Conservation (phyloP, 108 stramenopile genomes). For the Epithemia pelagica region DNA sequence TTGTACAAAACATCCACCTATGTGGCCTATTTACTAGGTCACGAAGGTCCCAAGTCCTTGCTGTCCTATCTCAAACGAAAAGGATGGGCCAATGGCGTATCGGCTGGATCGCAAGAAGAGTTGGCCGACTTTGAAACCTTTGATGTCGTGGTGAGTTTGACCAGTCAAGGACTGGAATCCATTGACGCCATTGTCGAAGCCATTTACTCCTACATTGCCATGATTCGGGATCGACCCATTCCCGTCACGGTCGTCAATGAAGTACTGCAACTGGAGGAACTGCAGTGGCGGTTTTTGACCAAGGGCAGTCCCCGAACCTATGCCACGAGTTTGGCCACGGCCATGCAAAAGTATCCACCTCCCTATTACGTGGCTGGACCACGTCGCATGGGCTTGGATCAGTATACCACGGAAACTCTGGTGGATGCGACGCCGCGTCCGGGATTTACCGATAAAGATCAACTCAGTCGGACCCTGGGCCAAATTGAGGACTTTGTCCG, state of each 20-base stretch:
- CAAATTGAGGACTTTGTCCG: constrained; percentile 31
- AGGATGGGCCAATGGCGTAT: constrained; percentile 75
- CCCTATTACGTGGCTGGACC: constrained; percentile 67
- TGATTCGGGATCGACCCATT: constrained; percentile 45
- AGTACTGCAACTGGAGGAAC: constrained; percentile 67
- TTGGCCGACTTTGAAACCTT: constrained; percentile 73
- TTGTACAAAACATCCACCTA: constrained; percentile 61
- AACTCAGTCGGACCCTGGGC: constrained; percentile 40
- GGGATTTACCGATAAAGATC: constrained; percentile 40
- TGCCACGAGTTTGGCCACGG: constrained; percentile 55
- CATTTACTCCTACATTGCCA: constrained; percentile 66
- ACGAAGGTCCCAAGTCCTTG: constrained; percentile 83
- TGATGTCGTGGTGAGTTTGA: constrained; percentile 73
- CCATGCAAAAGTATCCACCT: constrained; percentile 64
- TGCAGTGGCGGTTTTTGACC: constrained; percentile 67
- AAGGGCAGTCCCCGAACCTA: constrained; percentile 46
- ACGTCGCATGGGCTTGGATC: constrained; percentile 50
- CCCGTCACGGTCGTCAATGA: constrained; percentile 72
- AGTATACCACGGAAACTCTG: constrained; percentile 21
- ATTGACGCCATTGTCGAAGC: constrained; percentile 61
- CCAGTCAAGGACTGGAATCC: constrained; percentile 55
- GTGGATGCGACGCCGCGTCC: constrained; percentile 45
- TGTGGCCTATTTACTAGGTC: constrained; percentile 77
- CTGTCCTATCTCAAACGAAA: constrained; percentile 68
- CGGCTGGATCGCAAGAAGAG: constrained; percentile 39